Base-by-base conservation (phyloP, 495 filamentous ascomycete species). In the Platismatia glauca region DNA sequence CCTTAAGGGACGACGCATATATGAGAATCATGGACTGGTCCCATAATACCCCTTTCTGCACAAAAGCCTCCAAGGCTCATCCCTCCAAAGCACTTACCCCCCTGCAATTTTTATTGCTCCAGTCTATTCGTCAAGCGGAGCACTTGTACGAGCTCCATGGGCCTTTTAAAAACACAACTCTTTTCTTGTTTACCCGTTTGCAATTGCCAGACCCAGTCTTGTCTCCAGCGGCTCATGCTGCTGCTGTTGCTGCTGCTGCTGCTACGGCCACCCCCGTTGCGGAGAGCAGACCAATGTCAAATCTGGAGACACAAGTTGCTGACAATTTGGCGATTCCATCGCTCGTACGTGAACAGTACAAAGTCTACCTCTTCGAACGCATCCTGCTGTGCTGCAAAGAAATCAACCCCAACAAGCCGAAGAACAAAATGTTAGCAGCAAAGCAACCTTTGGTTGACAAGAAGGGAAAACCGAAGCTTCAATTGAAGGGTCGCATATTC, bases 321-420 rank as follows among this genome's bases (percentile, higher is more conserved):
- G 62, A 76, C 71, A 62, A 73, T 52, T 50, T 61, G 55, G 63
- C 60, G 37, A 53, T 67, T 39, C 34, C 58, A 44, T 41, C 48
- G 67, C 69, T 68, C 27, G 52, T 61, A 27, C 58, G 65, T 66
- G 55, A 70, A 60, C 71, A 97, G 90, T 98, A 97, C 72, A 91
- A 94, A 69, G 95, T 98, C 58, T 98, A 95, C 73, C 84, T 98
- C 37, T 98, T 98, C 72, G 89, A 97, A 72, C 86, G 85, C 65
- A 98, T 98, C 58, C 81, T 98, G 27, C 84, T 98, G 29, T 98
- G 94, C 69, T 98, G 94, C 85, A 98, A 97, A 77, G 94, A 98
- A 69, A 80, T 93, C 50, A 87, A 89, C 58, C 86, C 88, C 4
- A 89, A 87, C 70, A 97, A 97, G 75, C 87, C 82, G 73, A 89